These are phyloP conservation scores for Chrysopogon serrulatus DNA, from an alignment of 176 grass and related monocot genomes.

Conservation along the genomic window DNA sequence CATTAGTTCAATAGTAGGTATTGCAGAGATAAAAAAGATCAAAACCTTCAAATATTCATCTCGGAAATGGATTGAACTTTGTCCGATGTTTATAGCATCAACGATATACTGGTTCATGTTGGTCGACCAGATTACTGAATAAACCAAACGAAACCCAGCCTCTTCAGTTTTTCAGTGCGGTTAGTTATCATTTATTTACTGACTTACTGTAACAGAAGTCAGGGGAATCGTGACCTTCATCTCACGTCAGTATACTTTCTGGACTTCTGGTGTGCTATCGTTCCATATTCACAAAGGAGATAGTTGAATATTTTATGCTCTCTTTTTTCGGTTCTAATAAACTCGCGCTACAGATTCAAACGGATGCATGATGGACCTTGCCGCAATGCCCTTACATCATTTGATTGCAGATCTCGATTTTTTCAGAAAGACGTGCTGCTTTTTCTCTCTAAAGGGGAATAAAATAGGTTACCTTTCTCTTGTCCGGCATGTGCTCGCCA, in stretches of 20 bases:
- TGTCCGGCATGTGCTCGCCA: slow-evolving; percentile 95
- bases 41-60: background rate
- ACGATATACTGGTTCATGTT: background rate
- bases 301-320: background rate
- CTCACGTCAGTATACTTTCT: background rate
- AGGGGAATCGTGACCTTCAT: no score
- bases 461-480: slow-evolving; percentile 50
- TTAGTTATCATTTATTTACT: background rate
- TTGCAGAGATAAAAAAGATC: background rate
- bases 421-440: background rate
- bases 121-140: background rate
- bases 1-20: background rate
- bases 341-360: background rate
- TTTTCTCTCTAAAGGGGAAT: background rate
- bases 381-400: background rate
- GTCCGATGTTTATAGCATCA: background rate
- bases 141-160: background rate
- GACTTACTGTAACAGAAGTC: no score
- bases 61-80: background rate
- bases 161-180: background rate
- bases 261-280: background rate
- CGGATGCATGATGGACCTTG: background rate
- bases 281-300: background rate
- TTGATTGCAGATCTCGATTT: background rate
- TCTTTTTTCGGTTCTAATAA: background rate